phyloP scores from a whole-genome alignment of 176 grass and related monocot species.

The Musa schizocarpa region DNA sequence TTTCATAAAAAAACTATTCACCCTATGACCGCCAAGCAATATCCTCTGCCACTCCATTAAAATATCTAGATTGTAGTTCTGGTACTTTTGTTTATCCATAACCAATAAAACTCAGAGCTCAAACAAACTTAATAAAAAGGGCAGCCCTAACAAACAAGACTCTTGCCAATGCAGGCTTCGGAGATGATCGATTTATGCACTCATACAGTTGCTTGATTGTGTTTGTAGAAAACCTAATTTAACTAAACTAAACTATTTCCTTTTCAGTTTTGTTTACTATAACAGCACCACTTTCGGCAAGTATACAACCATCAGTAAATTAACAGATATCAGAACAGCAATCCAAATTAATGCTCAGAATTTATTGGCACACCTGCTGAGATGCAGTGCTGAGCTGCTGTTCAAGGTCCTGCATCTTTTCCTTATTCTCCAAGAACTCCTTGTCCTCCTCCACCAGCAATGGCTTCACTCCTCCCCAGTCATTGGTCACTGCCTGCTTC shows the following conservation, averaged over 20 bases:
- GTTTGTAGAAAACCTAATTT: background rate
- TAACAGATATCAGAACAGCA: background rate
- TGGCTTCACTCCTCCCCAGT: slow-evolving; percentile 72
- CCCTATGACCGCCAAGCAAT: background rate
- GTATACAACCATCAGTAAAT: background rate
- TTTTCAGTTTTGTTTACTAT: background rate
- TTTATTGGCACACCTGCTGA: slow-evolving; percentile 42
- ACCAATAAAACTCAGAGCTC: background rate
- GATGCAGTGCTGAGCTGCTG: slow-evolving; percentile 57
- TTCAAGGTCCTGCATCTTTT: slow-evolving; percentile 77
- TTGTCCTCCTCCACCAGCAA: slow-evolving; percentile 82
- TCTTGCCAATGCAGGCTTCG: background rate
- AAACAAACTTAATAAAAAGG: background rate
- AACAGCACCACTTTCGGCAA: background rate
- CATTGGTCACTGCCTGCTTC: slow-evolving; percentile 66
- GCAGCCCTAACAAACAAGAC: too few relatives aligned
- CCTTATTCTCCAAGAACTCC: slow-evolving; percentile 77
- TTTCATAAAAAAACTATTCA: background rate
- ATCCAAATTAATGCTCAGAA: background rate
- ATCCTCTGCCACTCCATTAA: background rate
- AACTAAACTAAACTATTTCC: background rate
- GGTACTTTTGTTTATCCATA: background rate
- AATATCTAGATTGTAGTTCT: background rate
- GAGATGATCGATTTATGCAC: too few relatives aligned
- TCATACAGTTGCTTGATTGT: background rate